Base-by-base conservation (phyloP, 1,284 basidiomycete species). In the Ganoderma leucocontextum region DNA sequence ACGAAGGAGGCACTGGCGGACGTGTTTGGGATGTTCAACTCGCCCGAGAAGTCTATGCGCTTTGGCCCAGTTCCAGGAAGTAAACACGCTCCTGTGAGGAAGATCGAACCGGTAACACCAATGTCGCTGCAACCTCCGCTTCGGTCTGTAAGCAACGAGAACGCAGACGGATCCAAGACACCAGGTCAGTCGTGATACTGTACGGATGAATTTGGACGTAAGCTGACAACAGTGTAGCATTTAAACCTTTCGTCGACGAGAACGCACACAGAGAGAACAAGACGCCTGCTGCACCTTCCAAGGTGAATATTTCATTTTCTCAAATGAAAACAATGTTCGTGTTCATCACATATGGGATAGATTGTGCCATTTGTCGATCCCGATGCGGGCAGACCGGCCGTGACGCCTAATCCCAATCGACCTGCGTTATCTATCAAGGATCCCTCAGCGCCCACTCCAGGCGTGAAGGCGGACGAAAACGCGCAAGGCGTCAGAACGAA, bases 11-110 rank as follows among this genome's bases (percentile, higher is more conserved):
- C 96, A 3, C 85, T 97, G 63, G 93, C 89, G n/a, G 96, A 97
- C 78, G 95, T 98, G 47, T 95, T 95, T 82, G 92, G 91, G 67
- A 94, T 98, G 90, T 97, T 95, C 79, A 97, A 97, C 78, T 93
- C 92, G 9, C 93, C 92, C 1, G 91, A 93, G 70, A 92, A 91
- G 81, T 95, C 93, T 0, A 86, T 87, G 60, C 86, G 82, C 39
- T 77, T 76, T 38, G 72, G 83, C 42, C 66, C 84, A 6, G 77
- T 81, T 66, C 78, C 84, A 13, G 91, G 91, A 22, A 91, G 87
- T 73, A 93, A 92, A 75, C 86, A 92, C 76, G 90, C 90, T 1
- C 90, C 91, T 38, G 81, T 92, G 41, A 87, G 84, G 77, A 89
- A 86, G 75, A 80, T 93, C 29, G 88, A 91, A 36, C 80, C 82